Percentiles rank a stretch among this genome's conserved stretches.
phyloP scores from a whole-genome alignment of 2,329 filamentous ascomycete genomes.

The Talaromyces sp. region DNA sequence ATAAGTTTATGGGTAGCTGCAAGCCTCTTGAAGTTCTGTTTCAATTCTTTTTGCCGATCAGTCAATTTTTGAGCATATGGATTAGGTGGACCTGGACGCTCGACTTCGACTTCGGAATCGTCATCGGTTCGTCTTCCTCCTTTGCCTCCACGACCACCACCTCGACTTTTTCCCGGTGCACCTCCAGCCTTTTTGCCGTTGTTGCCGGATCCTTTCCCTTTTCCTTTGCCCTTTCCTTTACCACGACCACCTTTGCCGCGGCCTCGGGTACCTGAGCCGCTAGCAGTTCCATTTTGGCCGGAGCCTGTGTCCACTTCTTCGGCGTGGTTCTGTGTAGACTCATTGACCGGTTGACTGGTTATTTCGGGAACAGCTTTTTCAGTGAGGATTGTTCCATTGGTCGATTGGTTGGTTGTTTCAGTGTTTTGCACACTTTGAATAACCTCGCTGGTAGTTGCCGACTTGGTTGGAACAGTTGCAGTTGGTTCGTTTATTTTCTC shows the following conservation, averaged over 20 bases:
- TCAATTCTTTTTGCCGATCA: constrained; percentile 44
- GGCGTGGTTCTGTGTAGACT: constrained; percentile 25
- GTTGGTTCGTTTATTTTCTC: constrained; percentile 26
- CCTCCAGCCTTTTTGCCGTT: constrained; percentile 30
- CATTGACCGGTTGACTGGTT: constrained; percentile 23
- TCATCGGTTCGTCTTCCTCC: constrained; percentile 33
- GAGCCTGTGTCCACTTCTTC: constrained; percentile 26
- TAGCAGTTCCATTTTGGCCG: constrained; percentile 23
- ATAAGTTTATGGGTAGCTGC: constrained; percentile 43
- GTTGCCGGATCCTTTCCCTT: constrained; percentile 21
- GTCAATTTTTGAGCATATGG: constrained; percentile 40
- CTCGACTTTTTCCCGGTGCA: constrained; percentile 24
- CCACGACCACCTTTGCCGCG: constrained; percentile 34
- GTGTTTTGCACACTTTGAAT: constrained; percentile 25
- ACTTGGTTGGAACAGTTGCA: constrained; percentile 19
- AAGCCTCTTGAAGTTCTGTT: constrained; percentile 43
- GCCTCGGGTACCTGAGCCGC: constrained; percentile 26
- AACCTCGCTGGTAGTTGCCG: constrained; percentile 19
- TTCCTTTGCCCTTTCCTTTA: constrained; percentile 27
- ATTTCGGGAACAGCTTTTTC: constrained; percentile 8
- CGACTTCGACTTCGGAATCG: constrained; percentile 31
- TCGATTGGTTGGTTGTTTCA: constrained; percentile 23
- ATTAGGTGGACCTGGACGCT: constrained; percentile 37
- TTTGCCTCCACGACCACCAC: constrained; percentile 24
- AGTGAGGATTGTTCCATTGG: neutral